Base-by-base conservation (phyloP, 805 yeast genomes). In the Millerozyma miso region DNA sequence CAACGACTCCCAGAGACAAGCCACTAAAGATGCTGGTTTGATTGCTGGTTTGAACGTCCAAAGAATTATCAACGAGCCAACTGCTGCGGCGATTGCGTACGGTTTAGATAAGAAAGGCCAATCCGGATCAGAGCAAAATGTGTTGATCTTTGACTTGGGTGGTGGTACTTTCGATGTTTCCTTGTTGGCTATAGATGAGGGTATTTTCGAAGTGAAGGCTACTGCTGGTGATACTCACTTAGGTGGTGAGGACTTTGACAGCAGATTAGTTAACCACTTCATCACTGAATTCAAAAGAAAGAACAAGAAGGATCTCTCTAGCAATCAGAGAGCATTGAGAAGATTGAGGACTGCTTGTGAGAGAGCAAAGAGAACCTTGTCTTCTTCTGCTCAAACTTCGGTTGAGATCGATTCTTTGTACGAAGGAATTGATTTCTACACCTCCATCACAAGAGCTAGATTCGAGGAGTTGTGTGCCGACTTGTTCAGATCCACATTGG, bases 101-200 rank as follows among this genome's bases (percentile, higher is more conserved):
- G 74, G 74, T 35, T 66, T 69, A 46, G 73, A 68, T 54, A 81
- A 83, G 63, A 67, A 79, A 67, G 81, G 80, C 60, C 47, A 51
- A 7, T 44, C 57, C 19, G 73, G 65, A 52, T 49, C 58, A 33
- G 97, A 89, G 71, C 86, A 85, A 59, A 90, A 89, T 69, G 88
- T 89, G 53, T 81, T 89, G 60, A 95, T 89, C 44, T 89, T 87
- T 67, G 97, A 89, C 70, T 79, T 89, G 58, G 97, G 97, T 79
- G 97, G 97, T 71, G 97, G 97, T 77, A 89, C 97, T 53, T 89
- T 88, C 54, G 96, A 88, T 81, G 96, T 88, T 18, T 88, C 96
- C 3, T 72, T 88, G 41, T 77, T 88, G 60, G 79, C 93, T 34
- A 88, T 88, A 62, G 96, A 88, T 63, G 86, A 83, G 54, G 96